Conservation (phyloP, 441 rosid genomes). For the Populus hybrid region DNA sequence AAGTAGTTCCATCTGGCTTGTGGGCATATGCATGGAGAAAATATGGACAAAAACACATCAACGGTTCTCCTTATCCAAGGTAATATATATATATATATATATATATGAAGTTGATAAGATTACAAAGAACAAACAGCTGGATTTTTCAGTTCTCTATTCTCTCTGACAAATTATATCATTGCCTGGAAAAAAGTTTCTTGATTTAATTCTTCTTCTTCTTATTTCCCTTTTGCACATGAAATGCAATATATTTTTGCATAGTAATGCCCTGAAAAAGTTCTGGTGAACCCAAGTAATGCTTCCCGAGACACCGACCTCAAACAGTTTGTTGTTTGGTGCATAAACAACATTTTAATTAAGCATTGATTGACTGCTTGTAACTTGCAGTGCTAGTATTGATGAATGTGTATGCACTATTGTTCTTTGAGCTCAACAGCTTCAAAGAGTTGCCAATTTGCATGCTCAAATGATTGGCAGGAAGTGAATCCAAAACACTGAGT, state of each 20-base stretch:
- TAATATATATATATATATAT: not conserved
- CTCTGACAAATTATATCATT: slow-evolving; percentile 3
- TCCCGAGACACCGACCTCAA: not conserved
- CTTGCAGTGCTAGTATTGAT: not conserved
- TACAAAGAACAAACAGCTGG: slow-evolving; percentile 13
- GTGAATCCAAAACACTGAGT: not conserved
- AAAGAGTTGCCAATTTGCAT: not conserved
- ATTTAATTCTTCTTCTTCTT: not conserved
- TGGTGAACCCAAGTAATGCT: not conserved
- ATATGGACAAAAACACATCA: slow-evolving; percentile 95
- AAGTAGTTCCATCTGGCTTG: slow-evolving; percentile 84
- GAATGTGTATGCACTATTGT: not conserved
- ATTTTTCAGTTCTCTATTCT: not conserved
- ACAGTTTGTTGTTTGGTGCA: not conserved
- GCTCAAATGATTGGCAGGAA: not conserved
- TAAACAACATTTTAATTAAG: not conserved
- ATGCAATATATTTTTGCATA: slow-evolving; percentile 1
- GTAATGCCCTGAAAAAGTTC: not conserved
- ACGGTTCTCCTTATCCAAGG: slow-evolving; percentile 74
- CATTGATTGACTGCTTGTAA: too few relatives aligned
- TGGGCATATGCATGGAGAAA: slow-evolving; percentile 99
- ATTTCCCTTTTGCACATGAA: not conserved
- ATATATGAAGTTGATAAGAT: not conserved
- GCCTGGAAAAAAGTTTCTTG: slow-evolving; percentile 3
- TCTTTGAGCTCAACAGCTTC: not conserved